Evolutionary conservation across 148 eudicot genomes (phyloP).

Genomic region (Heliamphora exappendiculata): DNA sequence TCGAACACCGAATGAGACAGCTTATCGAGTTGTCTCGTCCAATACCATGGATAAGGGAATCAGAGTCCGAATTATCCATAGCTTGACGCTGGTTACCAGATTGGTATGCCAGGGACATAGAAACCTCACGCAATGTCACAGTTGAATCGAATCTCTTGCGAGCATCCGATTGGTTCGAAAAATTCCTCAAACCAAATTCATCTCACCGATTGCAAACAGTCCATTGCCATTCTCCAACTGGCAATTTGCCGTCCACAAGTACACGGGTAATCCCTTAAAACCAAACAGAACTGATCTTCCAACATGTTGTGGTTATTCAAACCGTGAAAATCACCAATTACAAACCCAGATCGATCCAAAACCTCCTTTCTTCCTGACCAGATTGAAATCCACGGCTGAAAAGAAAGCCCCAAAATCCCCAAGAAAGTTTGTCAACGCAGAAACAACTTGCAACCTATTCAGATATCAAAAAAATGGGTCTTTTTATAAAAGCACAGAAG

Average conservation of each 20-base stretch:
- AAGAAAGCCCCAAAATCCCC: conserved; percentile 6
- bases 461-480: not conserved
- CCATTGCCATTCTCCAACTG: conserved; percentile 48
- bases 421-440: not conserved
- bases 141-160: conserved; percentile 17
- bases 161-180: conserved; percentile 22
- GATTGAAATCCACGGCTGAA: conserved; percentile 12
- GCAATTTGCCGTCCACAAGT: conserved; percentile 46
- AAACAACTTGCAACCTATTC: not conserved
- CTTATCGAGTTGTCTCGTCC: conserved; percentile 53
- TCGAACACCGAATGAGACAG: conserved; percentile 52
- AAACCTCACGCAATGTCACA: conserved; percentile 13
- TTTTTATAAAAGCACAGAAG: not conserved
- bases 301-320: conserved; percentile 43
- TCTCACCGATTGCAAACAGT: conserved; percentile 39
- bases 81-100: not conserved
- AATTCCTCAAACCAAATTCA: conserved; percentile 30
- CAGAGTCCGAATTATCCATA: not conserved
- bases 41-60: conserved; percentile 37
- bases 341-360: conserved; percentile 6
- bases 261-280: conserved; percentile 48
- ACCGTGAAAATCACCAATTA: conserved; percentile 2
- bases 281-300: conserved; percentile 58
- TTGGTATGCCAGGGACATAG: conserved; percentile 23
- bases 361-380: conserved; percentile 7